A percentile compares a stretch with the other conserved stretches of the same genome.
These are phyloP conservation scores for Penicillium brevicompactum DNA, from an alignment of 2,329 filamentous ascomycete species.

Conservation along the genomic window DNA sequence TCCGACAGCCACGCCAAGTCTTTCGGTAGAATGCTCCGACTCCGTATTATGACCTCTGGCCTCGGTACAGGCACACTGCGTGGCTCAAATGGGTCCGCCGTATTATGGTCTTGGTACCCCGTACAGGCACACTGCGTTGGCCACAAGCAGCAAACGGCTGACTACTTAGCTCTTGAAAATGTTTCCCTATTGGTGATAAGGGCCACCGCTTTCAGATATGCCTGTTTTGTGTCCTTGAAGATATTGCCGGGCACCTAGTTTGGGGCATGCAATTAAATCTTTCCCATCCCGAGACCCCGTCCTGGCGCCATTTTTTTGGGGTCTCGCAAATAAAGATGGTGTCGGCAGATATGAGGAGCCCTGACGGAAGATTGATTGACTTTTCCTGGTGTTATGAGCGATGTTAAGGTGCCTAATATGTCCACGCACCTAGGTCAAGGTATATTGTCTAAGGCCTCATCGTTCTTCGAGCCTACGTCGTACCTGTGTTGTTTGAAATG, in stretches of 20 bases:
- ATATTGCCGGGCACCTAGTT: neutral
- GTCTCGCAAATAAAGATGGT: neutral
- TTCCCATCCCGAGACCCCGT: neutral
- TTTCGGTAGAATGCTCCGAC: neutral
- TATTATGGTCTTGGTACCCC: neutral
- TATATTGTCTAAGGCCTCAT: neutral
- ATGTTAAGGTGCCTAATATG: neutral
- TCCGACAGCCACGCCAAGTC: neutral
- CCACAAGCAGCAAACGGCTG: neutral
- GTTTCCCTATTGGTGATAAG: neutral
- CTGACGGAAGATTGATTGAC: neutral
- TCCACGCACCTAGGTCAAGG: neutral
- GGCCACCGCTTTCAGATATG: neutral
- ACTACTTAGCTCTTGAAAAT: neutral
- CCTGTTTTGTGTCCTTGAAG: neutral
- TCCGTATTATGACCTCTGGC: neutral
- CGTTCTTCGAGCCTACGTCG: neutral
- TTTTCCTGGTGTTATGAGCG: no score
- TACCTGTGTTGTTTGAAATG: neutral
- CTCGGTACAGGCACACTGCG: no score
- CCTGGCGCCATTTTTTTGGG: neutral
- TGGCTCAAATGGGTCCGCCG: no score
- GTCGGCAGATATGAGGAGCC: neutral
- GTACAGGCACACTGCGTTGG: neutral
- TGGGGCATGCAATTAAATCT: neutral